Percentiles rank a stretch among this genome's conserved stretches.
Conservation (phyloP, 345 rosid genomes). For the Salix exigua region DNA sequence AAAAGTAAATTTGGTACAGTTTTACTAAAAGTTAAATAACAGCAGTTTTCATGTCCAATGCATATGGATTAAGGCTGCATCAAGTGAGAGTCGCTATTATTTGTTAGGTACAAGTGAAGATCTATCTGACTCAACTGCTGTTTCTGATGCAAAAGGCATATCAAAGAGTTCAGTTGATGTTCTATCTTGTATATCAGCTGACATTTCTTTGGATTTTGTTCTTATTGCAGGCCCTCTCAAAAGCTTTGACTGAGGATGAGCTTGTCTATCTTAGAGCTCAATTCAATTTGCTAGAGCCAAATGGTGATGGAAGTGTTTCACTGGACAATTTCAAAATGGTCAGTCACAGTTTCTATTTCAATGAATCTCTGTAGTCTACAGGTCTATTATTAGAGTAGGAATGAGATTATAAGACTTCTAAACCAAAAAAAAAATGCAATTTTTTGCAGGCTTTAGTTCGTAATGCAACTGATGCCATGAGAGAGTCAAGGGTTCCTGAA, state of each 20-base stretch:
- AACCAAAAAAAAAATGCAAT: not conserved
- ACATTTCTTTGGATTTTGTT: not conserved
- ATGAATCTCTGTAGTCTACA: not conserved
- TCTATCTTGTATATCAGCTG: not conserved
- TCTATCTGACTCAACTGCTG: not conserved
- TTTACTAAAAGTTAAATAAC: too few relatives aligned
- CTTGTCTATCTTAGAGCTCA: conserved; percentile 75
- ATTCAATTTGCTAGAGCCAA: conserved; percentile 77
- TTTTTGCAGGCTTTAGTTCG: conserved; percentile 64
- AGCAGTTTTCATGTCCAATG: not conserved
- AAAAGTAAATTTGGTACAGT: not conserved
- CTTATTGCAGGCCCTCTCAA: conserved; percentile 75
- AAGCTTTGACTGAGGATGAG: conserved; percentile 81
- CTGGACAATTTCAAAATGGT: conserved; percentile 74
- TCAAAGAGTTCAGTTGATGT: not conserved
- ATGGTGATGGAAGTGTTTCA: conserved; percentile 62
- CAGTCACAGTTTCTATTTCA: conserved; percentile 21
- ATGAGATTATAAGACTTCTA: not conserved
- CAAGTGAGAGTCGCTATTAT: not conserved
- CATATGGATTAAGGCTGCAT: not conserved
- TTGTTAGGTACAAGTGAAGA: not conserved
- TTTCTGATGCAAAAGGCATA: not conserved
- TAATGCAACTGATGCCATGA: conserved; percentile 78
- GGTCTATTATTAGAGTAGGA: not conserved
- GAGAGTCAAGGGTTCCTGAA: conserved; percentile 69